phyloP scores from a whole-genome alignment of 169 alveolate species.

The Nephromyces sp. region DNA sequence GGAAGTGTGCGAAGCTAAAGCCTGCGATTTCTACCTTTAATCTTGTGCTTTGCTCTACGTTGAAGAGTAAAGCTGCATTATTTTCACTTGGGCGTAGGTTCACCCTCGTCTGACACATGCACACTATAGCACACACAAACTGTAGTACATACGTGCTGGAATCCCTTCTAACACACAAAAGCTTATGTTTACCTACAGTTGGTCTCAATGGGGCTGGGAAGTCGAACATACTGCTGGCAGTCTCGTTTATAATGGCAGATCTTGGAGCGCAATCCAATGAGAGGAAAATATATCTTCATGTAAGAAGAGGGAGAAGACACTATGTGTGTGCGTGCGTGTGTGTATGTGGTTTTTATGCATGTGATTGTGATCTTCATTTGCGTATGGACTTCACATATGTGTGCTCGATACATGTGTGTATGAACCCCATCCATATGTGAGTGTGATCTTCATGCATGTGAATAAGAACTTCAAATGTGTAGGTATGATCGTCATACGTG shows the following conservation, averaged over 20 bases:
- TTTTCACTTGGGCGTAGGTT: not conserved
- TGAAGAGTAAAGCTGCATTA: not conserved
- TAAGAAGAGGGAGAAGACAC: not conserved
- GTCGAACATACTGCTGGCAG: conserved; percentile 11
- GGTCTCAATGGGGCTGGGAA: conserved; percentile 26
- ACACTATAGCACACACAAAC: not conserved
- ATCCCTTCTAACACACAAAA: not conserved
- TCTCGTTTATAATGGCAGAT: conserved; percentile 17
- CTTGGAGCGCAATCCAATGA: conserved; percentile 7
- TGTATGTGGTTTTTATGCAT: too few species aligned
- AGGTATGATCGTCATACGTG: too few species aligned
- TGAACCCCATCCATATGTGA: too few species aligned
- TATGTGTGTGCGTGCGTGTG: too few species aligned
- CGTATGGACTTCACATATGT: too few species aligned
- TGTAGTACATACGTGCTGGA: not conserved
- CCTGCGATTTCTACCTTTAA: not conserved
- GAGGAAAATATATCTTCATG: conserved; percentile 19
- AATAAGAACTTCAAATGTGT: too few species aligned
- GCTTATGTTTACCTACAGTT: conserved; percentile 1
- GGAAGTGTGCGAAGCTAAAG: too few species aligned
- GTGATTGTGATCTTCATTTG: too few species aligned
- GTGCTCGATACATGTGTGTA: too few species aligned
- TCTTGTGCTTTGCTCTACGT: not conserved
- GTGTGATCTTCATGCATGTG: too few species aligned
- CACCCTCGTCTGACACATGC: not conserved